Base-by-base conservation (phyloP, 73 alveolate species). In the Paramecium bursaria region DNA sequence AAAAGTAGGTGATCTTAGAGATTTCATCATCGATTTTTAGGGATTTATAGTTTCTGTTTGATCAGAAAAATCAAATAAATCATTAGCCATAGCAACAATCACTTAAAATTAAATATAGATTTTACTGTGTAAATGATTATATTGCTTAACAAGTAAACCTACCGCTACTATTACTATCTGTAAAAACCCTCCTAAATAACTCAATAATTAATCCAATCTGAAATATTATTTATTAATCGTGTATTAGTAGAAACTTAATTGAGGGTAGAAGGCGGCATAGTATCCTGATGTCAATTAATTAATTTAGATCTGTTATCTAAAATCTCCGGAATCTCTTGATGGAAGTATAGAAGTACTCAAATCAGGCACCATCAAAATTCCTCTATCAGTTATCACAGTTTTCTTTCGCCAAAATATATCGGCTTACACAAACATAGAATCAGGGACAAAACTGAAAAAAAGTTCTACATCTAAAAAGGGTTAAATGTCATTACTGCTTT, bases 181-280 rank as follows among this genome's bases (percentile, higher is more conserved):
- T 15, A 47, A 17, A 67, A 67, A 67, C 9, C 82, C 82, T 1
- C 82, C 82, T 39, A 67, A 67, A 67, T 67, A 35, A 67, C 82
- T 67, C 21, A 67, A 35, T 39, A 67, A 42, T 67, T 67, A 53
- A 67, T 31, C 82, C 1, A 67, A 23, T 67, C 82, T 67, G 46
- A 42, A 25, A 67, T 21, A 67, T 39, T 67, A 39, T 42, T 57
- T 67, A 13, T 4, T 3, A 33, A 67, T 67, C 0, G 1, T 23
- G 44, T 67, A 67, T 11, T 53, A 67, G 13, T 67, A 67, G 9
- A 57, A 57, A 19, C 82, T 67, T 42, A 53, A 15, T 9, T 11
- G n/a, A 67, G 44, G 31, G 44, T 35, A 67, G 13, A 67, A 67
- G 19, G 55, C 82, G 5, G 50, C 82, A 42, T 67, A 67, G 22